A percentile compares a stretch with the other conserved stretches of the same genome.
These are phyloP conservation scores for Isoetes engelmannii DNA, from an alignment of 83 land plant genomes.

Conservation along the genomic window DNA sequence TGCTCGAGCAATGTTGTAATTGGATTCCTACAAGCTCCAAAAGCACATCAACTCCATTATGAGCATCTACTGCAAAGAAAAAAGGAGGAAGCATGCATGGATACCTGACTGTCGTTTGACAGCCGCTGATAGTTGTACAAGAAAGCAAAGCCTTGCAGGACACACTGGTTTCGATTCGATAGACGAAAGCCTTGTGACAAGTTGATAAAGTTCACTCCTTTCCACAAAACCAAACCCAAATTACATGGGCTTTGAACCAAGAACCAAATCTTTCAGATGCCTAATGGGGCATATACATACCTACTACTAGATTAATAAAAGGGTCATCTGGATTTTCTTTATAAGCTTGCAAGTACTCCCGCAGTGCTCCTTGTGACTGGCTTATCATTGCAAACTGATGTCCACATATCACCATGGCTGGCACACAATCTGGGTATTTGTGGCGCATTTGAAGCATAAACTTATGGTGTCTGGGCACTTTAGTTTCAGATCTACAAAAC, in stretches of 20 bases:
- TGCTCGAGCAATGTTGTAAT: constrained; percentile 82
- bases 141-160: constrained; percentile 79
- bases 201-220: constrained; percentile 74
- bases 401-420: constrained; percentile 67
- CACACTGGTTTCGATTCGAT: constrained; percentile 62
- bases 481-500: constrained; percentile 42
- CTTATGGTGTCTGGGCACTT: constrained; percentile 55
- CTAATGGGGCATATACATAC: constrained; percentile 30
- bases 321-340: constrained; percentile 82
- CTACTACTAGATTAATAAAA: constrained; percentile 78
- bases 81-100: no score
- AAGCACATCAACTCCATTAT: background rate
- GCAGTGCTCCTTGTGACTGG: constrained; percentile 78
- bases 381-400: constrained; percentile 67
- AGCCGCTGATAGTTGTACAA: constrained; percentile 66
- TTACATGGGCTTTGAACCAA: background rate
- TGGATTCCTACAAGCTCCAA: constrained; percentile 55
- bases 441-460: constrained; percentile 46
- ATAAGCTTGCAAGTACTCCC: constrained; percentile 72
- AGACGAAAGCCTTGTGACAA: constrained; percentile 74
- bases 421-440: constrained; percentile 57
- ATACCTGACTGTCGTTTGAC: constrained; percentile 60
- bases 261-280: background rate
- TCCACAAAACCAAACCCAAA: background rate
- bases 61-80: no score